Percentiles rank a stretch among this genome's conserved stretches.
These are phyloP conservation scores for Calonectria multiphialidica DNA, from an alignment of 2,329 filamentous ascomycete genomes.

Conservation along the genomic window DNA sequence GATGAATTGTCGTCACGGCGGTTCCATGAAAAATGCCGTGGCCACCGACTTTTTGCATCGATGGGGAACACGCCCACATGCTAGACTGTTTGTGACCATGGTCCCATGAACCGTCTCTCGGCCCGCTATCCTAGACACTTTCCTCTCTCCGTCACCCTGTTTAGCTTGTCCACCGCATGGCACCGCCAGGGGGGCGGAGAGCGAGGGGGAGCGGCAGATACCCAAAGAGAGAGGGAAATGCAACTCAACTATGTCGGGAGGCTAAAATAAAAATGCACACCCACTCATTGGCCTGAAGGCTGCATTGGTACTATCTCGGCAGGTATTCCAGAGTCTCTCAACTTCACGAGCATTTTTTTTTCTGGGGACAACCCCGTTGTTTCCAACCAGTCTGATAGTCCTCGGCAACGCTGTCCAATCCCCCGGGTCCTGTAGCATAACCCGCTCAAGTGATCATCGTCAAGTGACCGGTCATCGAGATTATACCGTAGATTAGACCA, in stretches of 20 bases:
- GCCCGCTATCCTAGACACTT: neutral
- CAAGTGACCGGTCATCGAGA: slow-evolving; percentile 13
- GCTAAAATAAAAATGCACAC: neutral
- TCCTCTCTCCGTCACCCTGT: neutral
- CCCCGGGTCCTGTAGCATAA: neutral
- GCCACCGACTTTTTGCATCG: slow-evolving; percentile 10
- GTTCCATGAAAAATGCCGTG: neutral
- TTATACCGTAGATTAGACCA: neutral
- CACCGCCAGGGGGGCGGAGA: neutral
- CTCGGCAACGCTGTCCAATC: slow-evolving; percentile 17
- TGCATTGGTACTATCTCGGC: neutral
- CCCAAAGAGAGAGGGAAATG: neutral
- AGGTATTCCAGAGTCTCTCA: neutral
- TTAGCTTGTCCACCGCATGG: neutral
- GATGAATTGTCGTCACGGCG: neutral
- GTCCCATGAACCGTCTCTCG: neutral
- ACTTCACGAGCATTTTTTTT: neutral
- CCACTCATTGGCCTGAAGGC: neutral
- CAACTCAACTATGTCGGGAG: slow-evolving; percentile 5
- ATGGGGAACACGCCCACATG: slow-evolving; percentile 12
- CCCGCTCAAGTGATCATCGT: neutral
- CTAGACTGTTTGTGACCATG: slow-evolving; percentile 1
- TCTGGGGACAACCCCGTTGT: neutral
- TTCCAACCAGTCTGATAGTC: neutral
- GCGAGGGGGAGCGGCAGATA: neutral